Evolutionary conservation across 1,284 basidiomycete genomes (phyloP), one percentile per base, ranked within the genome.

Genomic region (Inonotus obliquus): DNA sequence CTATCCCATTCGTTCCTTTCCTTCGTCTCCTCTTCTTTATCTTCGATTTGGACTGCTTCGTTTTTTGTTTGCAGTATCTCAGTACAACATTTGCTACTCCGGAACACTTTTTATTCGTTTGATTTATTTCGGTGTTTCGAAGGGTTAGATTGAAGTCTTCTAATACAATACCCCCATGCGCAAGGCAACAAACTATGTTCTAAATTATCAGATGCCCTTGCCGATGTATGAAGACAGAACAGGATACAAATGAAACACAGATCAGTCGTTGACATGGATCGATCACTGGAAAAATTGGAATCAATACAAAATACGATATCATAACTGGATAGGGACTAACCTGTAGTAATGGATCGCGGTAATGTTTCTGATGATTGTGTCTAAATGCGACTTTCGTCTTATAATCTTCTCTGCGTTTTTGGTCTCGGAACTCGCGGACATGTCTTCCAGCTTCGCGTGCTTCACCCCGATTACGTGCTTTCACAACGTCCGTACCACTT

Each of bases 401-500:
- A 81, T 92, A 94, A 47, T 89, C 84, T 71, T 97, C 91, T 63
- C 84, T 81, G 57, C 84, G 80, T 65, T 80, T 83, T 70, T 90
- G 86, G 71, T 98, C 96, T 63, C 91, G 81, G 75, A 92, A 94
- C 69, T 96, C 89, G 60, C 86, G 81, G 0, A 94, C 84, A 74
- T 97, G 94, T 58, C 92, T 82, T 48, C 89, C 94, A 14, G 96
- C 97, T 75, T 98, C 92, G 63, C 83, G 83, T 1, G 97, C 97
- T 76, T 99, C 96, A 2, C 97, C 97, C 13, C 84, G 83, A 76
- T 98, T 98, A 52, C 94, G 81, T n/a, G 93, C 95, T 72, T 90
- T 93, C 64, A 97, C 83, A 11, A 94, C 87, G 45, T 94, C 83
- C 11, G 84, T 86, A 2, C 93, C 94, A 9, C 75, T 75, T 1